A percentile compares a stretch with the other conserved stretches of the same genome.
Conservation (phyloP, 192 early-diverging fungal genomes). For the Coemansia reversa region DNA sequence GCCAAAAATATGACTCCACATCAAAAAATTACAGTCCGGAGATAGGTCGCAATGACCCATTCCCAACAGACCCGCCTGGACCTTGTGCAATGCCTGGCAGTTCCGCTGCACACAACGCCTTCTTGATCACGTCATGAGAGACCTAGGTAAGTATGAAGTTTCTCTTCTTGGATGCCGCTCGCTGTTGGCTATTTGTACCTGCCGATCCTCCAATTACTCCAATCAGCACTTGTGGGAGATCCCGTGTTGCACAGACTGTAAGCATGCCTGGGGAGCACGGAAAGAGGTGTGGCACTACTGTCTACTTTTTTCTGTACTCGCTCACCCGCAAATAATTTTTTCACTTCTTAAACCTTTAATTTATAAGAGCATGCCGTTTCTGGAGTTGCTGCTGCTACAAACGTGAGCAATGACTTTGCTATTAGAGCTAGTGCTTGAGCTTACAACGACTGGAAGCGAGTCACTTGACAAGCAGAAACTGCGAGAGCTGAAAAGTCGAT, state of each 20-base stretch:
- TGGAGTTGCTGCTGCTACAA: slow-evolving; percentile 3
- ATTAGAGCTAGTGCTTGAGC: slow-evolving; percentile 23
- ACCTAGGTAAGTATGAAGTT: slow-evolving; percentile 39
- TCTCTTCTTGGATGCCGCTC: slow-evolving; percentile 13
- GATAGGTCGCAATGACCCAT: slow-evolving; percentile 33
- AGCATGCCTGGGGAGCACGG: too few species aligned
- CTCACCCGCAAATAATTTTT: not conserved
- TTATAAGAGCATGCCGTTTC: slow-evolving; percentile 2
- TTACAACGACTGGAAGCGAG: slow-evolving; percentile 25
- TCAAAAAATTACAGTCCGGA: slow-evolving; percentile 46
- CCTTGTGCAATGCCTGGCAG: slow-evolving; percentile 47
- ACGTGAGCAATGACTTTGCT: slow-evolving; percentile 12
- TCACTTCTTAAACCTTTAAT: not conserved
- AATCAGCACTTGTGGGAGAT: not conserved
- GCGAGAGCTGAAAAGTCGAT: slow-evolving; percentile 21
- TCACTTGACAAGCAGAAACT: slow-evolving; percentile 18
- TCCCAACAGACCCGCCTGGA: slow-evolving; percentile 39
- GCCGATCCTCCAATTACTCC: not conserved
- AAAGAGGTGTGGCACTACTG: too few species aligned
- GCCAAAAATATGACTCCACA: slow-evolving; percentile 39
- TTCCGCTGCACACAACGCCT: slow-evolving; percentile 21
- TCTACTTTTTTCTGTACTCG: too few species aligned
- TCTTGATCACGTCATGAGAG: slow-evolving; percentile 31
- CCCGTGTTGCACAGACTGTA: not conserved
- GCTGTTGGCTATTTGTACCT: slow-evolving; percentile 11